Base-by-base conservation (phyloP, 108 stramenopile genomes). In the Schizochytrium sp. region DNA sequence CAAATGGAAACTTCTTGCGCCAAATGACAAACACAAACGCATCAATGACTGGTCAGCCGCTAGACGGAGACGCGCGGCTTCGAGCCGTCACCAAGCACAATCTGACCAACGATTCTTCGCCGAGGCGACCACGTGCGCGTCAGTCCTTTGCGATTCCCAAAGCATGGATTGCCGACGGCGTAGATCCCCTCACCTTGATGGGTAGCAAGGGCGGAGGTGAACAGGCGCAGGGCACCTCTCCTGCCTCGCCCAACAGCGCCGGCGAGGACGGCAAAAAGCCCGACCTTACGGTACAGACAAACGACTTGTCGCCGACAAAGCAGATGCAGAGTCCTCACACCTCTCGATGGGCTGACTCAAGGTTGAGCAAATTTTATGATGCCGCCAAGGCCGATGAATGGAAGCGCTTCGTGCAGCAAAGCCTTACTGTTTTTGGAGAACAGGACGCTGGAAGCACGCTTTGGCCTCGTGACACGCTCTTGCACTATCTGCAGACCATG, bases 401-500 rank as follows among this genome's bases (percentile, higher is more conserved):
- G 76, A 83, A 53, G 51, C 19, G 45, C 48, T 83, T 83, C 51
- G 76, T 83, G 45, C 48, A 47, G 51, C 76, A 83, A 45, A 83
- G 76, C 28, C 45, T 83, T 1, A 47, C 45, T 21, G 51, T 83
- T 83, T 83, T 83, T 53, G 48, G 51, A 47, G 76, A 83, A 45
- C 76, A 83, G 51, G 76, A 83, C 51, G 48, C 19, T 23, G 76
- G 76, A 14, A 53, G 48, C 28, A 83, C 76, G 8, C 23, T 83
- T 12, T 83, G 76, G 76, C 76, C 76, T 6, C 45, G 76, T 6
- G 76, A 83, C 3, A 83, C 76, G 23, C 51, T 83, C 48, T 45
- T 83, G 48, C 23, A 83, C 3, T 83, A 83, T 23, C 76, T 83
- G 51, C 76, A 83, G 51, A 83, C 76, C n/a, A 83, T 83, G 76